Evolutionary conservation across 2,329 filamentous ascomycete species (phyloP).

Genomic region (Paraphaeosphaeria sporulosa): DNA sequence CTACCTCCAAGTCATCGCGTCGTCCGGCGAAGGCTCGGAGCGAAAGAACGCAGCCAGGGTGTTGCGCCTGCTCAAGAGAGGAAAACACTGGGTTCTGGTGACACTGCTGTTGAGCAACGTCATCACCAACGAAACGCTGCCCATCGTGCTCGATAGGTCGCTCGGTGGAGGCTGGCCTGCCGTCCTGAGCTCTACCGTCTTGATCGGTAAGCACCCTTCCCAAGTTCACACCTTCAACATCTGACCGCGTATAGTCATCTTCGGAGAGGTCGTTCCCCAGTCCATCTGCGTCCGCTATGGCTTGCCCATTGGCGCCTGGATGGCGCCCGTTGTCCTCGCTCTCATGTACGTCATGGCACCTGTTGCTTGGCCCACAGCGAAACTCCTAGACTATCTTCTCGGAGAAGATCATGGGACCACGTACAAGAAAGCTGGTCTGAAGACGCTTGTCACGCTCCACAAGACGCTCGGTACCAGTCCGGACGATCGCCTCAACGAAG

Average conservation of each 20-base stretch:
- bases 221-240: conserved; percentile 5
- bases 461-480: conserved; percentile 86
- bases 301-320: conserved; percentile 91
- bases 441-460: conserved; percentile 94
- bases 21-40: conserved; percentile 84
- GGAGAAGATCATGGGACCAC: conserved; percentile 95
- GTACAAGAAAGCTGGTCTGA: conserved; percentile 97
- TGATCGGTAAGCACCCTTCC: conserved; percentile 75
- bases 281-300: conserved; percentile 97
- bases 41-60: conserved; percentile 85
- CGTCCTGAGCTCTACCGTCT: conserved; percentile 87
- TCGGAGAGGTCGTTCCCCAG: conserved; percentile 95
- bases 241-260: conserved; percentile 74
- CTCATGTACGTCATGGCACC: conserved; percentile 94
- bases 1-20: conserved; percentile 92
- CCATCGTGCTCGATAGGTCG: conserved; percentile 92
- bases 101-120: conserved; percentile 94
- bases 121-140: conserved; percentile 91
- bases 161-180: conserved; percentile 94
- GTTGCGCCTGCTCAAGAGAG: conserved; percentile 78
- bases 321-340: conserved; percentile 83
- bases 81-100: conserved; percentile 98
- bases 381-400: conserved; percentile 90
- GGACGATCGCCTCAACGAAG: conserved; percentile 87
- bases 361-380: conserved; percentile 92